Conservation (phyloP, 2,329 filamentous ascomycete genomes). For the Diaporthe aspalathi region DNA sequence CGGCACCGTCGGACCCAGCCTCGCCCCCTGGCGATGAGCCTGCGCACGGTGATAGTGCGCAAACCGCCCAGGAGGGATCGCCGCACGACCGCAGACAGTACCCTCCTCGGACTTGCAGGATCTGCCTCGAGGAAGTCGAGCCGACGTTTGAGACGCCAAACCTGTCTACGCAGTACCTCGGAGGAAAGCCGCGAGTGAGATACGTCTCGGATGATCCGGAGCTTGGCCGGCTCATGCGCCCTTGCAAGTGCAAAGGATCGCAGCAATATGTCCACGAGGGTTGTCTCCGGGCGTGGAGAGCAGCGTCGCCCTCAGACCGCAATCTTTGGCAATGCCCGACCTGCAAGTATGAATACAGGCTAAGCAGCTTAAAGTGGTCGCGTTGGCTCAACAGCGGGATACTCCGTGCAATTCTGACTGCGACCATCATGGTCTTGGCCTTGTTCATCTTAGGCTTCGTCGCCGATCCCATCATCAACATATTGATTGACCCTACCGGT, state of each 20-base stretch:
- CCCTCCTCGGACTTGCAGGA: slow-evolving; percentile 82
- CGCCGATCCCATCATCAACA: slow-evolving; percentile 89
- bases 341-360: slow-evolving; percentile 84
- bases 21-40: slow-evolving; percentile 13
- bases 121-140: slow-evolving; percentile 80
- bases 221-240: slow-evolving; percentile 83
- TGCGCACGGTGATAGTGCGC: slow-evolving; percentile 25
- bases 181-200: slow-evolving; percentile 47
- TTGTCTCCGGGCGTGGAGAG: slow-evolving; percentile 86
- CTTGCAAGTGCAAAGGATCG: slow-evolving; percentile 93
- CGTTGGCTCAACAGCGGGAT: slow-evolving; percentile 74
- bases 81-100: slow-evolving; percentile 61
- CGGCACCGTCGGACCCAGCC: slow-evolving; percentile 7
- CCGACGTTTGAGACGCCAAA: slow-evolving; percentile 58
- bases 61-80: slow-evolving; percentile 41
- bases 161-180: slow-evolving; percentile 49
- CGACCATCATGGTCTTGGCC: slow-evolving; percentile 75
- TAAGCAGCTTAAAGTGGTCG: slow-evolving; percentile 82
- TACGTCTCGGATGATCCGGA: slow-evolving; percentile 82
- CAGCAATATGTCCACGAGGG: slow-evolving; percentile 95
- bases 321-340: slow-evolving; percentile 92
- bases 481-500: slow-evolving; percentile 84
- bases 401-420: slow-evolving; percentile 77
- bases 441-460: slow-evolving; percentile 90
- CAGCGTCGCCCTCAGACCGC: slow-evolving; percentile 74